Base-by-base conservation (phyloP, 768 basidiomycete genomes). In the Pleurotus platypus region DNA sequence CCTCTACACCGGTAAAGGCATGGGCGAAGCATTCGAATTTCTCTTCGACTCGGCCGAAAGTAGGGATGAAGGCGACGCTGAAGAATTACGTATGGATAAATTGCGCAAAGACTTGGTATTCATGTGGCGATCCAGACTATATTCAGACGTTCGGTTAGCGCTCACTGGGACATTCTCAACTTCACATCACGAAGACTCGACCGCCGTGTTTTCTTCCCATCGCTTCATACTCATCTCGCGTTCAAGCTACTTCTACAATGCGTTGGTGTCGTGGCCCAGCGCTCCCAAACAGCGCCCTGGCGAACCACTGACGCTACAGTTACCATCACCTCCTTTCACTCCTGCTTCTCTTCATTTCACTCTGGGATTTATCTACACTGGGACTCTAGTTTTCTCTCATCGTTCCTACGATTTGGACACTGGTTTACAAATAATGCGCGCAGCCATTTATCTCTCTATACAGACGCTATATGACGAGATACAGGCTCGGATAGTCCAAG, bases 71-170 rank as follows among this genome's bases (percentile, higher is more conserved):
- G 64, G 64, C 30, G 74, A 78, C 53, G 68, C 73, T 0, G 75
- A 76, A 57, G 78, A 82, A 43, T 74, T 81, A 46, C 75, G 92
- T 12, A 73, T 91, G 40, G 92, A 93, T 69, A 92, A 94, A 72
- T 82, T 97, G 8, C 84, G 92, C 59, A 92, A 93, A 70, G 96
- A 98, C 66, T 79, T 97, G 26, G 90, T 95, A 20, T 97, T 89
- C 76, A 96, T 94, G 93, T 98, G 95, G 96, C 77, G 96, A 30
- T 91, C 90, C 11, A 85, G 94, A 49, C 84, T 98, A 15, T 98
- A 94, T 68, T 92, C 93, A 2, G 96, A 98, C 70, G 84, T 96
- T 20, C 84, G 89, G 53, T 86, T 98, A 55, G 80, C 87, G 0
- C 81, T 95, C 59, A 82, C 84, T 0, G 87, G 87, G 48, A 84